Evolutionary conservation across 345 rosid genomes (phyloP), one percentile per base, ranked within the genome.

Genomic region (Brassica carinata): DNA sequence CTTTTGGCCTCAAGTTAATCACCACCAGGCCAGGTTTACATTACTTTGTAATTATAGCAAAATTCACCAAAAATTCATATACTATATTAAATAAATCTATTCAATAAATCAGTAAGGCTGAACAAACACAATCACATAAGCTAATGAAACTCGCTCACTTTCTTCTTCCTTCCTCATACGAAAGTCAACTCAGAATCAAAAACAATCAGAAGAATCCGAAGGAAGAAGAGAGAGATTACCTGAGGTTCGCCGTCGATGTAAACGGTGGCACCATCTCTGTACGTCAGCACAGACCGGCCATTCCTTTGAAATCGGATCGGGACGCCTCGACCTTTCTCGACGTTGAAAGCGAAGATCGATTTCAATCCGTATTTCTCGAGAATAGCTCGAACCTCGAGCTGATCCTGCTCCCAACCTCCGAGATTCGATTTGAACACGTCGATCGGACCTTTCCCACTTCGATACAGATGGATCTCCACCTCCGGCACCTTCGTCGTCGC

Each of bases 391-490:
- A 93, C 90, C 84, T 93, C 98, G 69, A 96, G 89, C 90, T 93
- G 94, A 84, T 93, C 88, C 86, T 88, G 96, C 67, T 89, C 97
- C 88, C 89, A 96, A 11, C 98, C 98, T 26, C 90, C 91, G 75
- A 91, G 84, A 68, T 70, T 83, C 57, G 93, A 80, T 86, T 88
- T 93, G 87, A 92, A 90, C 31, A 88, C 97, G 66, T 82, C 92
- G 83, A 90, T 88, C 83, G 99, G 99, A 45, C 99, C 98, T 77
- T 88, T 88, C 17, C 97, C 97, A 55, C 51, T 72, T 75, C 88
- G 79, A 76, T 89, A 89, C 38, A 96, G 74, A 75, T 85, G 94
- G 85, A 96, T 86, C 94, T 96, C 97, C 15, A 89, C 88, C 80
- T 89, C 97, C 69, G 93, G 94, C 0, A 89, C 88, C 69, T 86